These are phyloP conservation scores for Volvox reticuliferus DNA, from an alignment of 139 green algal species.

Conservation along the genomic window DNA sequence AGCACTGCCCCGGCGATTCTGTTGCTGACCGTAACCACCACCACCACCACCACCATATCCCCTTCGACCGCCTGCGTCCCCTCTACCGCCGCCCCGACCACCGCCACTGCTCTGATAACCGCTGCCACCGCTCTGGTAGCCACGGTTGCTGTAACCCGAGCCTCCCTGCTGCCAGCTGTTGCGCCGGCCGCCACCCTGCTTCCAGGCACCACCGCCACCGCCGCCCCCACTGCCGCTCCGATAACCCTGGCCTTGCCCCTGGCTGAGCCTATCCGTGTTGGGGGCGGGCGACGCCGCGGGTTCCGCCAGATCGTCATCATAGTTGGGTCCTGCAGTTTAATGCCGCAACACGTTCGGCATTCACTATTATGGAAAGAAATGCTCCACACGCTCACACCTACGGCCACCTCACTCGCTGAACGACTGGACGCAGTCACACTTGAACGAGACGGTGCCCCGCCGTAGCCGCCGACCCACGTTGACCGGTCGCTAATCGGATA, in stretches of 20 bases:
- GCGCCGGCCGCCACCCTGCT: background rate
- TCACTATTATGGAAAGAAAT: no score
- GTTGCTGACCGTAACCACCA: background rate
- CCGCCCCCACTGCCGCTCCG: background rate
- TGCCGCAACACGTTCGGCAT: no score
- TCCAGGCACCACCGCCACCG: background rate
- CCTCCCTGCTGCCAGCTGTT: slow-evolving; percentile 21
- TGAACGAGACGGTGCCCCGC: no score
- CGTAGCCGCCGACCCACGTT: no score
- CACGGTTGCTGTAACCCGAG: slow-evolving; percentile 23
- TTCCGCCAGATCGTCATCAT: slow-evolving; percentile 2
- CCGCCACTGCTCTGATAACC: background rate
- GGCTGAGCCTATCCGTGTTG: background rate
- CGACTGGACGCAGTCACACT: no score
- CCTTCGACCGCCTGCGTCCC: background rate
- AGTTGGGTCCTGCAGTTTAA: slow-evolving; percentile 17
- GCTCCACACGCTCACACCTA: no score
- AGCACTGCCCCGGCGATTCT: background rate
- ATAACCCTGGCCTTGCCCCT: slow-evolving; percentile 4
- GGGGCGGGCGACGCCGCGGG: background rate
- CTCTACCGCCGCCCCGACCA: background rate
- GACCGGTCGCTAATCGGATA: no score
- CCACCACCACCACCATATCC: background rate
- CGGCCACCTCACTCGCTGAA: no score
- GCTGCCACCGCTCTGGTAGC: background rate